Evolutionary conservation across 495 filamentous ascomycete genomes (phyloP), one percentile per base, ranked within the genome.

Genomic region (Xylaria castorea): DNA sequence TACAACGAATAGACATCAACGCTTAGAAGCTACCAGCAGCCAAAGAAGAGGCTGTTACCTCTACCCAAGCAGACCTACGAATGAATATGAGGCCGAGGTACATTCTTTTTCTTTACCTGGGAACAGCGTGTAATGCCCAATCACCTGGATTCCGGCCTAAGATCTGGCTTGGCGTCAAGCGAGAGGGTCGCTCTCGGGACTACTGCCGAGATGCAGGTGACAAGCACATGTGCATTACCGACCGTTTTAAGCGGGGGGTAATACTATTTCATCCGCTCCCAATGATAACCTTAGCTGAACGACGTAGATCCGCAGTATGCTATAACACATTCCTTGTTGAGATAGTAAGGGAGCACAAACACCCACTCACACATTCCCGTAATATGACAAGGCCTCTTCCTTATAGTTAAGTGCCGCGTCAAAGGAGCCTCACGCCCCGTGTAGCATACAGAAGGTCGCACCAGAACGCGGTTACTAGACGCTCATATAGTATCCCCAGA

Each of bases 151-250:
- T 57, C 22, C n/a, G 50, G 30, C 50, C 32, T 34, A n/a, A 30
- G 48, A 64, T 64, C 61, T 44, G 38, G 30, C 36, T 64, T 64
- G 38, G 58, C 32, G 42, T 57, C 34, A 57, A 44, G 34, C 32
- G 34, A 68, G 34, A 68, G 50, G 18, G 50, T 68, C 36, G 48
- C 34, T 44, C 30, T 68, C 66, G 66, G 66, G 50, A 57, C 27
- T 61, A 70, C 55, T 70, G 67, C 67, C 67, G 67, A 62, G 55
- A 61, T 50, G 55, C 67, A 70, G 55, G 67, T 38, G 53, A 57
- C 51, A 70, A 25, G 67, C 38, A 32, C 66, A 48, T 38, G 30
- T 70, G 67, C 67, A 70, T 60, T 70, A 61, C 67, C 66, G 67
- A 70, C 25, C 18, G 25, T 20, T 48, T 62, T 70, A 70, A 70